Conservation (phyloP, 2,329 filamentous ascomycete species). For the Colletotrichum musae region DNA sequence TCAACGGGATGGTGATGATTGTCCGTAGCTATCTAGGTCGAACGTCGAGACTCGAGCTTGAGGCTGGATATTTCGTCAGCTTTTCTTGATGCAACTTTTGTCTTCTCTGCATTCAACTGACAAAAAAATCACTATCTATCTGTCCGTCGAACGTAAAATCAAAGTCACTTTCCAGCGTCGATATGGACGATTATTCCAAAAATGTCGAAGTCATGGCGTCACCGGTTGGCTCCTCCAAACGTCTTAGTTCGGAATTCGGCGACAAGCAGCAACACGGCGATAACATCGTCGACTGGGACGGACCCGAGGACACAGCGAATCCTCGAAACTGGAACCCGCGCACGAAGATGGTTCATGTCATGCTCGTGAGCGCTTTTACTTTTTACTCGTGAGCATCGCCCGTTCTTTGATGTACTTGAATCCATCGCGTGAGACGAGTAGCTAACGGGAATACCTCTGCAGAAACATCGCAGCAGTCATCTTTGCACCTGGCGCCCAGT, state of each 20-base stretch:
- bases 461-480: slow-evolving; percentile 62
- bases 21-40: not conserved
- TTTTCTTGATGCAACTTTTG: no score
- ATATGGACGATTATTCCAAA: not conserved
- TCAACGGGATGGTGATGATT: not conserved
- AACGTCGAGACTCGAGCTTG: no score
- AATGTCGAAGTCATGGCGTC: not conserved
- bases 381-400: slow-evolving; percentile 47
- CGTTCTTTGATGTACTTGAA: no score
- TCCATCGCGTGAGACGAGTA: no score
- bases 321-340: slow-evolving; percentile 71
- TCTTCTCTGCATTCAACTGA: no score
- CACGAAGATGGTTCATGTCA: slow-evolving; percentile 53
- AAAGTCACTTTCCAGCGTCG: not conserved
- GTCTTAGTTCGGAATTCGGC: not conserved
- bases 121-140: not conserved
- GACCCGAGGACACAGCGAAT: slow-evolving; percentile 69
- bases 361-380: slow-evolving; percentile 57
- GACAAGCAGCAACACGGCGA: not conserved
- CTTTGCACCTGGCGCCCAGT: slow-evolving; percentile 68
- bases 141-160: no score
- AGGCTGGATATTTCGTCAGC: no score
- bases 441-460: not conserved
- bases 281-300: slow-evolving; percentile 68
- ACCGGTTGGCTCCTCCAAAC: no score